Conservation (phyloP, 495 filamentous ascomycete species). For the Sporormia fimetaria region DNA sequence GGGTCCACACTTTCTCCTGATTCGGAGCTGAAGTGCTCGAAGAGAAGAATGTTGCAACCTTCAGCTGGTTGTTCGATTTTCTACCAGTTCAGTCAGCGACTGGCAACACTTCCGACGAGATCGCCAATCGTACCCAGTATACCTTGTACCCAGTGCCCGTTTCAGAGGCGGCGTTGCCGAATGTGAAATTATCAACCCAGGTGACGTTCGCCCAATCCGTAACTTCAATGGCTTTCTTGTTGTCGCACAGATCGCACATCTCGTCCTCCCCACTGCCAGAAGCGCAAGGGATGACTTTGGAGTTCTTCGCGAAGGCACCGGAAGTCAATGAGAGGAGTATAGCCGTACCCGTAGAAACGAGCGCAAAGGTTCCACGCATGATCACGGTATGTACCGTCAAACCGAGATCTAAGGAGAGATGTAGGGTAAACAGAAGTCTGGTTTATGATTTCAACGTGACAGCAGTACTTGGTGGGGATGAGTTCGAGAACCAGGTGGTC, state of each 20-base stretch:
- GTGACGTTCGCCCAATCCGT: background rate
- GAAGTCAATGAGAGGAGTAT: too few relatives aligned
- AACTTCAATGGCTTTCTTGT: constrained; percentile 2
- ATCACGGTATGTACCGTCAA: too few relatives aligned
- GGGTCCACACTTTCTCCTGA: background rate
- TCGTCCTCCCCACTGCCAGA: background rate
- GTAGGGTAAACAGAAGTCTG: too few relatives aligned
- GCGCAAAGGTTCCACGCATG: too few relatives aligned
- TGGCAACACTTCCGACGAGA: background rate
- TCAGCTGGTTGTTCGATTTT: background rate
- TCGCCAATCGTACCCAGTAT: background rate
- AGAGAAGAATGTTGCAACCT: background rate
- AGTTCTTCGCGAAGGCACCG: too few relatives aligned
- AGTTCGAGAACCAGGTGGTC: too few relatives aligned
- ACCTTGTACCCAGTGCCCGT: background rate
- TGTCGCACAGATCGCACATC: background rate
- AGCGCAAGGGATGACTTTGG: background rate
- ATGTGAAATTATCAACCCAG: background rate
- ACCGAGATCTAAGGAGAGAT: too few relatives aligned
- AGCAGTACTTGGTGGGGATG: too few relatives aligned
- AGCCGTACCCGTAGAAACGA: too few relatives aligned
- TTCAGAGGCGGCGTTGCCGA: background rate
- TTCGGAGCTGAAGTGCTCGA: background rate
- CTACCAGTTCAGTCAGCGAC: background rate
- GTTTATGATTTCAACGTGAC: too few relatives aligned